Evolutionary conservation across 1,139 yeast genomes (phyloP), one percentile per base, ranked within the genome.

Genomic region (Diutina rugosa): DNA sequence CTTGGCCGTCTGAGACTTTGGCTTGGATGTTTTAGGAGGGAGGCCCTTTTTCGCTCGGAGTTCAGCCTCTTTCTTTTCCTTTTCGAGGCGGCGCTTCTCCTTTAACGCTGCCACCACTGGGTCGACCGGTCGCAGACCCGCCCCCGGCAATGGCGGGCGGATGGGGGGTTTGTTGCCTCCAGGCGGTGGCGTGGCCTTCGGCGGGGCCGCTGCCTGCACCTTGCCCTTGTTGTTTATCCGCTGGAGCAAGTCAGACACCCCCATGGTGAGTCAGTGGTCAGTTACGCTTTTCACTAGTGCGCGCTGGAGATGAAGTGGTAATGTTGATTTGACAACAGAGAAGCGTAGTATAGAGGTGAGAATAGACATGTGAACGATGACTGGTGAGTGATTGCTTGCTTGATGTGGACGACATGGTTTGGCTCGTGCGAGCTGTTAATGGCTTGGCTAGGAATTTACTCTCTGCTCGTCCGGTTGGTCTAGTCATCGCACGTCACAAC

Each of bases 21-120:
- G 38, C 41, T 55, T 8, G 7, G 41, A n/a, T 12, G 54, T 56
- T 29, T 63, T 64, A 1, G 73, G 70, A 0, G 69, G 62, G 12
- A 72, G 58, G 1, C 78, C 77, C 61, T 70, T 73, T 61, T 70
- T 71, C 53, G 64, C 69, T 53, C 72, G 62, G 30, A 60, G 57
- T 55, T 68, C 71, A 51, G 61, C 62, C 57, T 74, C 78, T 58
- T 76, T 78, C 60, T 76, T 73, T 56, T 78, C 78, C 53, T 66
- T 71, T 62, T 85, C 90, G 49, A 74, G 67, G 59, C 82, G 73
- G 64, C 91, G 72, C 4, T 83, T 81, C 60, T 84, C 90, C 62
- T 86, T 86, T 48, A 85, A 71, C 58, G 84, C 70, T 47, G 80
- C 82, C 26, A 80, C 84, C 6, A 80, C 82, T 0, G 84, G 84